Base-by-base conservation (phyloP, 1,284 basidiomycete genomes). In the Melampsora americana region DNA sequence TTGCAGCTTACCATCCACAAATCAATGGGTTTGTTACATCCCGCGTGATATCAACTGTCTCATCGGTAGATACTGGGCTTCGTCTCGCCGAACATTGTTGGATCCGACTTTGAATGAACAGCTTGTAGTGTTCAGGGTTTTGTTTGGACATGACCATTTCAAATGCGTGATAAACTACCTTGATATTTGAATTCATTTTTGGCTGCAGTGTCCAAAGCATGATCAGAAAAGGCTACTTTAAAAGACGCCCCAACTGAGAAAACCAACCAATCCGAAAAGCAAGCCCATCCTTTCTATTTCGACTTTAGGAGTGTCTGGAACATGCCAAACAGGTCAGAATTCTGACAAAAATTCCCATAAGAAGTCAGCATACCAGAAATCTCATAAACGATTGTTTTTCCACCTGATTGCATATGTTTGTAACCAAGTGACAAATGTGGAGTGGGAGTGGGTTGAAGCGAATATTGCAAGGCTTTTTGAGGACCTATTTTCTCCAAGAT, bases 21-120 rank as follows among this genome's bases (percentile, higher is more conserved):
- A 75, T 69, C 66, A 75, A 61, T 18, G 73, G 73, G 28, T 75
- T 75, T 5, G 48, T 28, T 5, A 75, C 73, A 48, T 75, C 73
- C 14, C 73, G 65, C 32, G 64, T 46, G 11, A 75, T 69, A 53
- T 75, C 73, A 9, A 75, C 39, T 20, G 73, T 75, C 39, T 30
- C 32, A 42, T 75, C 66, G 42, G 60, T 61, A 20, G 66, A 39
- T 14, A 30, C 66, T 9, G 35, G 50, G 59, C 44, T 66, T 39
- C 65, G 65, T 61, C 59, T 56, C 3, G 42, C 59, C 9, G 73
- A 67, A 35, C 66, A 75, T 67, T 75, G 66, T 30, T 50, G 35
- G 26, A 75, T 75, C 11, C 73, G 32, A 56, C 48, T 65, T 18
- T 44, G 56, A 12, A 75, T 35, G 53, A 68, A 75, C 12, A 60